Evolutionary conservation across 106 monocot genomes (phyloP), one percentile per base, ranked within the genome.

Genomic region (Dendrobium catenatum): DNA sequence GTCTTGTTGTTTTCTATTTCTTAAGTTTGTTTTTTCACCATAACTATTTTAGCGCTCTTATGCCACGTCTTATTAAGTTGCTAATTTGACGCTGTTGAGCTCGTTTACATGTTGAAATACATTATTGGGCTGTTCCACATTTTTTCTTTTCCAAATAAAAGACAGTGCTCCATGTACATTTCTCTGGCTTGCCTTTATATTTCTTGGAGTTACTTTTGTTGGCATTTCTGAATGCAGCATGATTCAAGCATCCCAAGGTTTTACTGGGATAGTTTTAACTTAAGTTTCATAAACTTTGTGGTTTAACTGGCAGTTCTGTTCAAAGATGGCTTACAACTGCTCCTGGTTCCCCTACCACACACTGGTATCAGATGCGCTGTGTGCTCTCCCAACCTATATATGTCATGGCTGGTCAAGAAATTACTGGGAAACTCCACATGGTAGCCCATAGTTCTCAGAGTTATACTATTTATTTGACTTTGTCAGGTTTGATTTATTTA

Each of bases 341-440:
- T 44, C 98, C 98, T 15, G 98, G 98, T n/a, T 47, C 90, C 29
- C 95, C 98, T 20, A 98, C 98, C 19, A 98, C 98, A 20, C 98
- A 98, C 79, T 98, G 98, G 98, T 98, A 98, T 64, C 98, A 98
- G 80, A 81, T 98, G 24, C 92, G 98, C 5, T 98, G 98, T 77
- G 86, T 98, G 67, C 95, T 98, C 64, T 75, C 87, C 26, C 98
- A 98, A 64, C 98, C 98, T 26, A 5, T 98, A 17, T 98, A 93
- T 87, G 98, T 95, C 42, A 93, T 98, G 98, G 98, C 94, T 56
- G 98, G 98, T 42, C 98, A 98, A 85, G 94, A 98, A 84, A 98
- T 98, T 58, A 98, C 95, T 18, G 98, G 98, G 1, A 85, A 68
- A 1, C 91, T 98, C 66, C 98, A 86, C 55, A 83, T 98, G 76